Percentiles rank a stretch among this genome's conserved stretches.
These are phyloP conservation scores for Aureobasidium sp. DNA, from an alignment of 2,329 filamentous ascomycete species.

Conservation along the genomic window DNA sequence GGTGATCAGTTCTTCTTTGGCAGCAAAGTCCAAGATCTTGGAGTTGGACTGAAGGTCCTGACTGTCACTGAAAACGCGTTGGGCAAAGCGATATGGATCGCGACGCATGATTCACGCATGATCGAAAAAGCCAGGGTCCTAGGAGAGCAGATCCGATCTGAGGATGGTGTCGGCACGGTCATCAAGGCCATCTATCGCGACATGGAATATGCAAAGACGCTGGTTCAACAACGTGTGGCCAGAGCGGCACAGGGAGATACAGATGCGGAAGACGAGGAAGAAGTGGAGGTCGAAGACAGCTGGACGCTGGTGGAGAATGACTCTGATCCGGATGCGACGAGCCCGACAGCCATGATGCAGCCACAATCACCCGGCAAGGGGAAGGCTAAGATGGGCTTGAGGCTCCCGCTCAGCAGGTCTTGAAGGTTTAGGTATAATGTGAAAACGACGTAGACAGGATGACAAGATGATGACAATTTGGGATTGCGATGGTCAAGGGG, in stretches of 20 bases:
- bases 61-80: slow-evolving; percentile 85
- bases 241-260: slow-evolving; percentile 22
- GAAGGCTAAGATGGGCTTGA: background rate
- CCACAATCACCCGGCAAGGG: slow-evolving; percentile 9
- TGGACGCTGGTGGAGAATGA: slow-evolving; percentile 83
- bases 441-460: slow-evolving; percentile 4
- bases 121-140: slow-evolving; percentile 75
- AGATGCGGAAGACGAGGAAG: slow-evolving; percentile 25
- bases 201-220: slow-evolving; percentile 79
- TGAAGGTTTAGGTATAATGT: slow-evolving; percentile 1
- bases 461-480: slow-evolving; percentile 13
- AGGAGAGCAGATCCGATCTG: slow-evolving; percentile 80
- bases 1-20: slow-evolving; percentile 98
- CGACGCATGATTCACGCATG: slow-evolving; percentile 84
- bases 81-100: slow-evolving; percentile 81
- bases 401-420: background rate
- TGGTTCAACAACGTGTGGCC: slow-evolving; percentile 57
- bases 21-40: slow-evolving; percentile 79
- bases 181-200: slow-evolving; percentile 93
- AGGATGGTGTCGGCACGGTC: slow-evolving; percentile 81
- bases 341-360: slow-evolving; percentile 16
- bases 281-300: slow-evolving; percentile 29
- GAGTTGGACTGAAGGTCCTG: slow-evolving; percentile 82
- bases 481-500: slow-evolving; percentile 10
- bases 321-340: slow-evolving; percentile 31